phyloP scores from a whole-genome alignment of 169 alveolate genomes.

The Plasmodium gonderi region DNA sequence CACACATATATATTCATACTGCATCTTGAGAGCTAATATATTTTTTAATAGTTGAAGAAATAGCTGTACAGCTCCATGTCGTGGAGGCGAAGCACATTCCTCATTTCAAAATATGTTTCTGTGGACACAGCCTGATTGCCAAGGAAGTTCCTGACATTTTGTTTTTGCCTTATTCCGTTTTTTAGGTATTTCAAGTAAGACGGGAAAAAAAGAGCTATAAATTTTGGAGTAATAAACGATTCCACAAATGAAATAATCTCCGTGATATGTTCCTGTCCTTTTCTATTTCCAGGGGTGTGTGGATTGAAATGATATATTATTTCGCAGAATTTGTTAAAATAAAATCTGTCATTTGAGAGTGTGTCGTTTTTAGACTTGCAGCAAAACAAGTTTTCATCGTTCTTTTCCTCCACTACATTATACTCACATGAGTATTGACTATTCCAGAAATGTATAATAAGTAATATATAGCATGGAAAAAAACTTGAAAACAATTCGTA shows the following conservation, averaged over 20 bases:
- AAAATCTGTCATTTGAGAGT: neutral
- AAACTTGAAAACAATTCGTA: constrained; percentile 56
- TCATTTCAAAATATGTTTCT: constrained; percentile 72
- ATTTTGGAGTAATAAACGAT: constrained; percentile 71
- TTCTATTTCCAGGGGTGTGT: neutral
- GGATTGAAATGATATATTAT: constrained; percentile 13
- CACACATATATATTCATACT: neutral
- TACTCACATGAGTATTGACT: neutral
- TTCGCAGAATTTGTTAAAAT: constrained; percentile 36
- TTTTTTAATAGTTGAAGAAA: constrained; percentile 47
- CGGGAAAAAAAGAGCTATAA: constrained; percentile 73
- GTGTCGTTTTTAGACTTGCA: neutral
- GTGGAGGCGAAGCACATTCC: constrained; percentile 33
- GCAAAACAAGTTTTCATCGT: neutral
- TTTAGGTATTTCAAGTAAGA: constrained; percentile 57
- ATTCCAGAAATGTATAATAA: constrained; percentile 61
- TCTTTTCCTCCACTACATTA: neutral
- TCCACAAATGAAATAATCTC: constrained; percentile 44
- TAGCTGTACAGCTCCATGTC: constrained; percentile 50
- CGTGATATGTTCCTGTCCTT: constrained; percentile 23
- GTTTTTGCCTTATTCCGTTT: constrained; percentile 51
- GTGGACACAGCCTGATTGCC: constrained; percentile 70
- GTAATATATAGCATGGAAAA: constrained; percentile 50
- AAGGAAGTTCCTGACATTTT: constrained; percentile 27
- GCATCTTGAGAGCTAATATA: too few relatives aligned